Conservation (phyloP, 2,329 filamentous ascomycete genomes). For the Verticillium isaacii region DNA sequence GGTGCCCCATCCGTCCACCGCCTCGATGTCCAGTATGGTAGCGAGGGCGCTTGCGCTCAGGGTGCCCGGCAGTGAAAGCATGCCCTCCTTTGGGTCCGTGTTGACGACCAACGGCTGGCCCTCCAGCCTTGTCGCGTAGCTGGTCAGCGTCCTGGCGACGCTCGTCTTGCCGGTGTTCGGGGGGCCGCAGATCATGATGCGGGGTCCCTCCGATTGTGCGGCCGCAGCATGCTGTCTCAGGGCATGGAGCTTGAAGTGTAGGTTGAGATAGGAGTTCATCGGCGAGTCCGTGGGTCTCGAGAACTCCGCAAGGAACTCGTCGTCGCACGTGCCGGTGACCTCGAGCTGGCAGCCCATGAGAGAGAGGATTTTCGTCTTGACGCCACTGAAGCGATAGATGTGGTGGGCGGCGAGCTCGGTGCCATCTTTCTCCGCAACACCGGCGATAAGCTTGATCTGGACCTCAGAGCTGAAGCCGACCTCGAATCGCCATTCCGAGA, state of each 20-base stretch:
- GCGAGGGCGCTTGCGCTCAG: conserved; percentile 83
- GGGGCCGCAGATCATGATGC: conserved; percentile 80
- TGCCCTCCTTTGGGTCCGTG: conserved; percentile 74
- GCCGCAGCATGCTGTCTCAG: conserved; percentile 58
- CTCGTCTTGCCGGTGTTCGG: conserved; percentile 80
- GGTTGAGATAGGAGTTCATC: conserved; percentile 74
- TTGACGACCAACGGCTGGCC: conserved; percentile 80
- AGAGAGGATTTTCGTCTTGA: conserved; percentile 84
- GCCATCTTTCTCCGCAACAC: conserved; percentile 90
- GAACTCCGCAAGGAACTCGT: conserved; percentile 56
- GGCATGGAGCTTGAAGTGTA: conserved; percentile 80
- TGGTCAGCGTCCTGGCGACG: conserved; percentile 69
- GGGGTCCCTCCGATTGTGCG: conserved; percentile 55
- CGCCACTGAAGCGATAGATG: conserved; percentile 74
- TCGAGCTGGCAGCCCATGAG: conserved; percentile 89
- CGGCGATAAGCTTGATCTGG: conserved; percentile 61
- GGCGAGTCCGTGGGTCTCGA: conserved; percentile 72
- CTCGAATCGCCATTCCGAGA: conserved; percentile 76
- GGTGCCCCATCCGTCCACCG: conserved; percentile 80
- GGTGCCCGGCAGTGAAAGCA: conserved; percentile 74
- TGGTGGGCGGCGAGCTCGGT: conserved; percentile 83
- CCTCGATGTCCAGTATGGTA: conserved; percentile 75
- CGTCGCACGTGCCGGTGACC: conserved; percentile 56
- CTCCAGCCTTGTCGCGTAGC: conserved; percentile 71
- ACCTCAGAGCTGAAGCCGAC: conserved; percentile 47